Evolutionary conservation across 257 asterid genomes (phyloP), one percentile per base, ranked within the genome.

Genomic region (Primulina eburnea): DNA sequence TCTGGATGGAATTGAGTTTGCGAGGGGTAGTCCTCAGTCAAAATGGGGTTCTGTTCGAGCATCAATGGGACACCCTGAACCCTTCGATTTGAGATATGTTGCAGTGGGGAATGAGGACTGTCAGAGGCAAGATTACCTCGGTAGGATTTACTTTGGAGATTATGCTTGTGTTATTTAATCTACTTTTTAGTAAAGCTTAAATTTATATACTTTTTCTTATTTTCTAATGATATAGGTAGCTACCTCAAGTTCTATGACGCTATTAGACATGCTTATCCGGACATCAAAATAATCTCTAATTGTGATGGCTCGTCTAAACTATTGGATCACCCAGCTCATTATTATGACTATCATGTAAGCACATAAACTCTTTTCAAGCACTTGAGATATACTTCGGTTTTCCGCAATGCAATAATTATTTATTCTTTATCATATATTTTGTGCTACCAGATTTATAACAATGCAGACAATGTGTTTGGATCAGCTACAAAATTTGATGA

Each of bases 91-190:
- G 84, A 88, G 75, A 89, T 89, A 94, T 55, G 99, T 94, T 65
- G 99, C 99, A 1, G 79, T 94, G 35, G 97, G 99, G 29, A 94
- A 94, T 37, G 99, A 94, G 83, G 99, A 94, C 71, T 94, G 99
- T 65, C 89, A 91, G 58, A 91, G 87, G 88, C 76, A 81, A 73
- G 76, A 88, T 81, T 94, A 94, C 81, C 78, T 57, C 1, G 99
- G 99, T 91, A 80, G 40, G 83, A 65, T 35, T 67, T 32, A 59
- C 60, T 72, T 61, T 60, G 10, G 61, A 12, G 21, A 56, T 30
- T 2, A 59, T 62, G 58, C 60, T 70, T 26, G 12, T 69, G 58
- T 26, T 67, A 33, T 69, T 40, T 35, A 8, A 21, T 62, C 30
- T 67, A n/a, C 33, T n/a, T 38, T 30, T 32, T 61, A 11, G 62